Percentiles rank a stretch among this genome's conserved stretches.
These are phyloP conservation scores for Prunus fruticosa DNA, from an alignment of 306 rosid species.

Conservation along the genomic window DNA sequence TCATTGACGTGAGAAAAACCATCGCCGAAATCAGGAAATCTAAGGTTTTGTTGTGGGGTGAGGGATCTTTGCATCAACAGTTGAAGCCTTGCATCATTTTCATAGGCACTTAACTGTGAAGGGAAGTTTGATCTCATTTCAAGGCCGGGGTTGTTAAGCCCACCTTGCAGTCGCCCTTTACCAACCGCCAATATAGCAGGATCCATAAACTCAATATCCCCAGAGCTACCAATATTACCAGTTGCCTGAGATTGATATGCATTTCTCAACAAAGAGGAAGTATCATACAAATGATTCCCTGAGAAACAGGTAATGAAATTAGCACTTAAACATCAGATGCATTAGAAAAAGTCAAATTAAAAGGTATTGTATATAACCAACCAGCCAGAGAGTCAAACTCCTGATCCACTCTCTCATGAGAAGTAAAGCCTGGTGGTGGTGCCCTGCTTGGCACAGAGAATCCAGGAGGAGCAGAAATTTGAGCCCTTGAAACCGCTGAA, in stretches of 20 bases:
- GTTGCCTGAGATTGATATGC: slow-evolving; percentile 51
- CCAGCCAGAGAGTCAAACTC: slow-evolving; percentile 65
- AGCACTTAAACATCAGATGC: background rate
- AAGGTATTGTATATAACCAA: slow-evolving; percentile 27
- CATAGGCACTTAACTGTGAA: slow-evolving; percentile 54
- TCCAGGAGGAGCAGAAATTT: slow-evolving; percentile 84
- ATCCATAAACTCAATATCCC: slow-evolving; percentile 83
- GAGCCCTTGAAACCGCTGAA: slow-evolving; percentile 71
- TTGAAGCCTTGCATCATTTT: slow-evolving; percentile 76
- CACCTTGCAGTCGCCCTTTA: slow-evolving; percentile 73
- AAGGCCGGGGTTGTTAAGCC: slow-evolving; percentile 45
- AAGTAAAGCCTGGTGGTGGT: slow-evolving; percentile 86
- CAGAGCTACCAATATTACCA: slow-evolving; percentile 50
- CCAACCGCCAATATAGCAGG: slow-evolving; percentile 95
- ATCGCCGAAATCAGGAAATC: slow-evolving; percentile 61
- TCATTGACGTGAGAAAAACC: slow-evolving; percentile 57
- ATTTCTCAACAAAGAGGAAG: slow-evolving; percentile 57
- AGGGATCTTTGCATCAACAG: slow-evolving; percentile 80
- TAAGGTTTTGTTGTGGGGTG: slow-evolving; percentile 61
- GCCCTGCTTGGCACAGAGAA: slow-evolving; percentile 74
- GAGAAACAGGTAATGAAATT: slow-evolving; percentile 16
- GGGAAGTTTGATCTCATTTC: slow-evolving; percentile 64
- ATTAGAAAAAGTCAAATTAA: background rate
- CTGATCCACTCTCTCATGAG: slow-evolving; percentile 69
- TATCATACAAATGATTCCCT: slow-evolving; percentile 63